Evolutionary conservation across 495 filamentous ascomycete genomes (phyloP).

Genomic region (Talaromyces nanjingensis): DNA sequence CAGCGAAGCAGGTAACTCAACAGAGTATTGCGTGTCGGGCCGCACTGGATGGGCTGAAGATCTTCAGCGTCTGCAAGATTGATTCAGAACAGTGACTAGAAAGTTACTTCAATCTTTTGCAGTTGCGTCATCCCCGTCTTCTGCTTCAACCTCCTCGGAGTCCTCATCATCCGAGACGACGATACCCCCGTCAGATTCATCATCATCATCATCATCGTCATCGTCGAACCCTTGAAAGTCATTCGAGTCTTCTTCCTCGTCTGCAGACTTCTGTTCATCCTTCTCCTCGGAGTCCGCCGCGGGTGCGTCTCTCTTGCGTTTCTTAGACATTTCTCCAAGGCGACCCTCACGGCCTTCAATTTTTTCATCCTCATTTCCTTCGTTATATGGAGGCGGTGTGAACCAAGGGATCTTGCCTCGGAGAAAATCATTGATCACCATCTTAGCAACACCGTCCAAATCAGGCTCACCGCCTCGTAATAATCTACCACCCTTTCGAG

Average conservation of each 20-base stretch:
- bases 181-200: conserved; percentile 16
- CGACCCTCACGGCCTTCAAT: conserved; percentile 53
- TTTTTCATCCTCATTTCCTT: conserved; percentile 42
- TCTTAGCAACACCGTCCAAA: conserved; percentile 87
- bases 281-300: conserved; percentile 20
- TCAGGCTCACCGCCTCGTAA: conserved; percentile 89
- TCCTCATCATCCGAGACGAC: conserved; percentile 20
- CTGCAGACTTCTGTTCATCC: conserved; percentile 8
- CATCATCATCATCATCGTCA: conserved; percentile 22
- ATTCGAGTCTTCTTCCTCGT: conserved; percentile 19
- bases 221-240: conserved; percentile 33
- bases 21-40: neutral
- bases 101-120: neutral
- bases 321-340: conserved; percentile 57
- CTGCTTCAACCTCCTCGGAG: conserved; percentile 16
- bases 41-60: neutral
- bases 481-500: conserved; percentile 78
- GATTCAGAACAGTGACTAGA: neutral
- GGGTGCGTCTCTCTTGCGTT: conserved; percentile 45
- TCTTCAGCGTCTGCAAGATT: neutral
- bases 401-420: conserved; percentile 95
- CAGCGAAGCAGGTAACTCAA: neutral
- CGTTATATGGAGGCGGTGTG: conserved; percentile 64
- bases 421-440: conserved; percentile 92
- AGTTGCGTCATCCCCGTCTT: conserved; percentile 13